phyloP scores from a whole-genome alignment of 2,329 filamentous ascomycete genomes.

The Lasiodiplodia sp. region DNA sequence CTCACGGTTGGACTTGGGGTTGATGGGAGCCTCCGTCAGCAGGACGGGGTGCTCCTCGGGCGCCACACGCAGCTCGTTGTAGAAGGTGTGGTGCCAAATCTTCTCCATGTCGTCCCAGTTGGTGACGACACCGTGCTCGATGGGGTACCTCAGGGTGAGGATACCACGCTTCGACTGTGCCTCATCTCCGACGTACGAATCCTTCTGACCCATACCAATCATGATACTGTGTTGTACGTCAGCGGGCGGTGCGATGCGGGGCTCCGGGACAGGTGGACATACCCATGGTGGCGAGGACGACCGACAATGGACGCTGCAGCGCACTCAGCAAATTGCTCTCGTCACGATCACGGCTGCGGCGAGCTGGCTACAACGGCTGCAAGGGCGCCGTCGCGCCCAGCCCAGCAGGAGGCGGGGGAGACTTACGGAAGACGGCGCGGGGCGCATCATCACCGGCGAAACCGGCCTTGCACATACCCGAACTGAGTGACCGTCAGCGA shows the following conservation, averaged over 20 bases:
- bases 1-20: constrained; percentile 99
- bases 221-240: constrained; percentile 79
- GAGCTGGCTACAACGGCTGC: constrained; percentile 12
- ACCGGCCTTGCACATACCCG: constrained; percentile 99
- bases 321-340: constrained; percentile 40
- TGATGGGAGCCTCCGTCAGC: constrained; percentile 99
- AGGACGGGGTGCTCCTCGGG: constrained; percentile 99
- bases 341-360: constrained; percentile 31
- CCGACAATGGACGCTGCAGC: constrained; percentile 94
- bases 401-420: constrained; percentile 38
- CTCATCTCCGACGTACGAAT: constrained; percentile 99
- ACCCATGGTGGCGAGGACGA: constrained; percentile 99
- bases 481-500: constrained; percentile 68
- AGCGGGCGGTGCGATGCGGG: constrained; percentile 42
- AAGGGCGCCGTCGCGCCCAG: constrained; percentile 17
- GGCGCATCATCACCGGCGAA: constrained; percentile 99
- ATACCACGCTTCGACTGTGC: constrained; percentile 99
- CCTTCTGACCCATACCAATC: constrained; percentile 99
- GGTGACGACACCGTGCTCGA: constrained; percentile 99
- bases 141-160: constrained; percentile 98
- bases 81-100: constrained; percentile 99
- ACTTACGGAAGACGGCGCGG: constrained; percentile 99
- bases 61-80: constrained; percentile 99
- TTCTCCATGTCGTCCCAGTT: constrained; percentile 99
- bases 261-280: constrained; percentile 53